phyloP scores from a whole-genome alignment of 1,139 yeast species.

The Starmera stellimalicola region DNA sequence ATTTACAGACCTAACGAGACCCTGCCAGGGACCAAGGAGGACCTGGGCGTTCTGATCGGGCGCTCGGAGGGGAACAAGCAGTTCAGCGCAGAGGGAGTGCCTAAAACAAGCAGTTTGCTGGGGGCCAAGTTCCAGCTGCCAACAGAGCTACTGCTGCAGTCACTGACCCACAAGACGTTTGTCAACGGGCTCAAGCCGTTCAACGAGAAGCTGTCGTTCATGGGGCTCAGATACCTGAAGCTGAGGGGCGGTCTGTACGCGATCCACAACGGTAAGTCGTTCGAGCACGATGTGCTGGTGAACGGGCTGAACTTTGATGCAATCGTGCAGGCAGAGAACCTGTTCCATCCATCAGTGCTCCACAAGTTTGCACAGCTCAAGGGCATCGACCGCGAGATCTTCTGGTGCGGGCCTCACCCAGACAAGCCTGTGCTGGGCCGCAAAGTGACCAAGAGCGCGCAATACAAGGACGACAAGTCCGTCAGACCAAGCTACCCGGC shows the following conservation, averaged over 20 bases:
- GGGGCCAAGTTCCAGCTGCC: constrained; percentile 37
- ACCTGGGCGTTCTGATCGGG: background rate
- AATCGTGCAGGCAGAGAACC: background rate
- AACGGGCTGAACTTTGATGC: constrained; percentile 52
- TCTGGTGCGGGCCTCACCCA: background rate
- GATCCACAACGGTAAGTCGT: constrained; percentile 5
- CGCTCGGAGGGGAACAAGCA: background rate
- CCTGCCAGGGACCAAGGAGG: background rate
- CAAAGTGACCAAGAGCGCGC: background rate
- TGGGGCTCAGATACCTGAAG: constrained; percentile 71
- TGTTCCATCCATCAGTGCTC: background rate
- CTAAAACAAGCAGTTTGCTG: constrained; percentile 31
- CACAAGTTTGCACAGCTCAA: background rate
- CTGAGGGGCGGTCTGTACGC: constrained; percentile 32
- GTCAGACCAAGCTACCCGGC: background rate
- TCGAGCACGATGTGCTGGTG: constrained; percentile 19
- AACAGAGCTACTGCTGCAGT: constrained; percentile 49
- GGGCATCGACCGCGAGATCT: background rate
- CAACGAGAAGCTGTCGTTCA: constrained; percentile 70
- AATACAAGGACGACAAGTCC: background rate
- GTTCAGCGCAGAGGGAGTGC: background rate
- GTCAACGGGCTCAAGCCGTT: constrained; percentile 86
- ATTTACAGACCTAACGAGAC: background rate
- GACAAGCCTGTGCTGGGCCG: no score
- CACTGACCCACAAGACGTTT: constrained; percentile 86